phyloP scores from a whole-genome alignment of 2,329 filamentous ascomycete genomes.

The Penicillium hesseltinei region DNA sequence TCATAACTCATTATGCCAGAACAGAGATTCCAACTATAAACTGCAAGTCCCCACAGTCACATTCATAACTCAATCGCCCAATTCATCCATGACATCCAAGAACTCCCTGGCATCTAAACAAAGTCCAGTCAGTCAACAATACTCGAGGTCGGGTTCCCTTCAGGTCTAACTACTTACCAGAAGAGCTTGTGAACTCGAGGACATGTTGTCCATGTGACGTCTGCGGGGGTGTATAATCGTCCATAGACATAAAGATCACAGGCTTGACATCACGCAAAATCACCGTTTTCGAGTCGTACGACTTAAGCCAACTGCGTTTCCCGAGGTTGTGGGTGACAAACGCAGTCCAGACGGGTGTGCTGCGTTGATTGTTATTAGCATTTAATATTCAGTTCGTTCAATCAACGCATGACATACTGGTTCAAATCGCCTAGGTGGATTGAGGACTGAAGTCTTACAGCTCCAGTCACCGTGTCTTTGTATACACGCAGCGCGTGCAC shows the following conservation, averaged over 20 bases:
- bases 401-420: conserved; percentile 32
- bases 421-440: conserved; percentile 53
- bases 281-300: conserved; percentile 43
- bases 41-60: neutral
- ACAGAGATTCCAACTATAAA: conserved; percentile 1
- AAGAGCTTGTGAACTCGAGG: conserved; percentile 37
- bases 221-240: conserved; percentile 46
- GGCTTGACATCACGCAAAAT: conserved; percentile 52
- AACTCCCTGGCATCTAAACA: conserved; percentile 41
- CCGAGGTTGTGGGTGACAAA: conserved; percentile 53
- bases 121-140: conserved; percentile 9
- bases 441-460: conserved; percentile 57
- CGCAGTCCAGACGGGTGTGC: conserved; percentile 61
- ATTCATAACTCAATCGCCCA: conserved; percentile 14
- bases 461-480: conserved; percentile 50
- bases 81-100: conserved; percentile 32
- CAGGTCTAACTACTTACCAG: conserved; percentile 26
- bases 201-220: conserved; percentile 39
- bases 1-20: conserved; percentile 19
- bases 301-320: conserved; percentile 50
- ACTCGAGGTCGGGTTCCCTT: neutral
- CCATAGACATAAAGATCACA: conserved; percentile 52
- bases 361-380: conserved; percentile 15
- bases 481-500: conserved; percentile 57
- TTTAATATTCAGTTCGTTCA: neutral